Conservation (phyloP, 768 basidiomycete genomes). For the Termitomyces sp. region DNA sequence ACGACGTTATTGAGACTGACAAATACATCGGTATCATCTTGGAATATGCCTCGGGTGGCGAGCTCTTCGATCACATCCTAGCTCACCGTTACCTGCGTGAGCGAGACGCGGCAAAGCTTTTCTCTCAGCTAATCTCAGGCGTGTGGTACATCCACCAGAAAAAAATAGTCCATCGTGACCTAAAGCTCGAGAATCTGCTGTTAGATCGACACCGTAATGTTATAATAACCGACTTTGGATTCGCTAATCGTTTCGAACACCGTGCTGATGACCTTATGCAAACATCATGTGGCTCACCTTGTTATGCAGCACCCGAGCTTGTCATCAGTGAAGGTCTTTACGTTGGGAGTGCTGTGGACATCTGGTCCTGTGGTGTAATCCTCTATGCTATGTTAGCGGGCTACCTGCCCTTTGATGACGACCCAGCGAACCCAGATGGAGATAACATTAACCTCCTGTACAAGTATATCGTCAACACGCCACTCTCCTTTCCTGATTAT, state of each 20-base stretch:
- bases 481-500: slow-evolving; percentile 95
- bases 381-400: slow-evolving; percentile 96
- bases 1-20: slow-evolving; percentile 99
- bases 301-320: slow-evolving; percentile 97
- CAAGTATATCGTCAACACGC: slow-evolving; percentile 97
- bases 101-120: slow-evolving; percentile 90
- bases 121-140: slow-evolving; percentile 96
- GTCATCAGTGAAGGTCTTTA: slow-evolving; percentile 97
- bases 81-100: slow-evolving; percentile 96
- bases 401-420: slow-evolving; percentile 98
- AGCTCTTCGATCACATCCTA: slow-evolving; percentile 97
- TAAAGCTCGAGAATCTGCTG: slow-evolving; percentile 97
- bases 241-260: slow-evolving; percentile 96
- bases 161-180: slow-evolving; percentile 98
- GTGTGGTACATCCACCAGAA: slow-evolving; percentile 99
- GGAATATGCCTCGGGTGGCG: slow-evolving; percentile 97
- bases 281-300: slow-evolving; percentile 94
- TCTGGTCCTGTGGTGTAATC: slow-evolving; percentile 96
- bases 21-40: slow-evolving; percentile 99
- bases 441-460: slow-evolving; percentile 99
- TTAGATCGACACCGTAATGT: slow-evolving; percentile 97
- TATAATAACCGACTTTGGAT: slow-evolving; percentile 99
- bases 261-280: slow-evolving; percentile 95
- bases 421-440: slow-evolving; percentile 96
- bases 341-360: slow-evolving; percentile 95